phyloP scores from a whole-genome alignment of 352 stramenopile genomes.

The Phytophthora lateralis region DNA sequence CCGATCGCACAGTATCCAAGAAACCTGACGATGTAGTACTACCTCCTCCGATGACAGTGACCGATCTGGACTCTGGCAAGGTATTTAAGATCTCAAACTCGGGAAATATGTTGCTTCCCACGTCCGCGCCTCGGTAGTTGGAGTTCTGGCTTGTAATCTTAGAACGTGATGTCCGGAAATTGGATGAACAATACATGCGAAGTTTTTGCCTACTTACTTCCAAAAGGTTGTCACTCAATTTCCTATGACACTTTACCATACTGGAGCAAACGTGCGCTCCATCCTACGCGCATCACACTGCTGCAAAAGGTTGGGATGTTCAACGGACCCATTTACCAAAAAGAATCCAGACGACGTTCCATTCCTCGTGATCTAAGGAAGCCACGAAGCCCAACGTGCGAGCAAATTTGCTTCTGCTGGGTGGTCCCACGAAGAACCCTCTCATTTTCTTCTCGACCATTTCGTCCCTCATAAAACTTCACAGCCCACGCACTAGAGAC shows the following conservation, averaged over 20 bases:
- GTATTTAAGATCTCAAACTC: slow-evolving; percentile 71
- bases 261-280: too few relatives aligned
- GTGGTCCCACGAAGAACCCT: slow-evolving; percentile 24
- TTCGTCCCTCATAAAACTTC: slow-evolving; percentile 4
- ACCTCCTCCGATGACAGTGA: slow-evolving; percentile 57
- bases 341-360: slow-evolving; percentile 33
- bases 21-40: neutral
- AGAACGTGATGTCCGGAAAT: neutral
- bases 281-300: too few relatives aligned
- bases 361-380: slow-evolving; percentile 26
- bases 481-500: slow-evolving; percentile 8
- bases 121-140: slow-evolving; percentile 10
- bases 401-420: slow-evolving; percentile 28
- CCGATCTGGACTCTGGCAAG: slow-evolving; percentile 72
- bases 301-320: neutral
- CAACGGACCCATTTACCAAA: slow-evolving; percentile 1
- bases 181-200: neutral
- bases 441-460: slow-evolving; percentile 12
- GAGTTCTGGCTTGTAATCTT: neutral
- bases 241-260: neutral
- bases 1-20: slow-evolving; percentile 8
- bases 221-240: neutral
- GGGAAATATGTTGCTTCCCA: slow-evolving; percentile 64
- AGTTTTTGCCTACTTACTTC: neutral
- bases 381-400: slow-evolving; percentile 19